These are phyloP conservation scores for Toxoplasma gondii DNA, from an alignment of 169 alveolate genomes.

Conservation along the genomic window DNA sequence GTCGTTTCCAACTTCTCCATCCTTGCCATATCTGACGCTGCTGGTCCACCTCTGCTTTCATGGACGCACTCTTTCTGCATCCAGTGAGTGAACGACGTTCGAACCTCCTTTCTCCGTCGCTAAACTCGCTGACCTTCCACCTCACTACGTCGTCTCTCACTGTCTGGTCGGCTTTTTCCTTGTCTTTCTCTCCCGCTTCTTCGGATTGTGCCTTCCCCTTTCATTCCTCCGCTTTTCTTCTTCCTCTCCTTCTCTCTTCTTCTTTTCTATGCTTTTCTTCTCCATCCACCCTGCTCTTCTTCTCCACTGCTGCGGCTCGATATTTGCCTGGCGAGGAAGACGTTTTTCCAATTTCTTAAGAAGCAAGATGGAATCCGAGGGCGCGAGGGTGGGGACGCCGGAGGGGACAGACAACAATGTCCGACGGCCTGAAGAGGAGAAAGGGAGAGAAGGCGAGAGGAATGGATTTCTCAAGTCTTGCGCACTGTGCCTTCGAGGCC, in stretches of 20 bases:
- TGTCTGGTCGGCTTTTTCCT: background rate
- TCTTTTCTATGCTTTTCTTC: too few relatives aligned
- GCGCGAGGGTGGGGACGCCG: too few relatives aligned
- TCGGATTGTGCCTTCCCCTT: background rate
- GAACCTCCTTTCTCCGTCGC: background rate
- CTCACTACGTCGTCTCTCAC: background rate
- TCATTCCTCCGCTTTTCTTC: background rate
- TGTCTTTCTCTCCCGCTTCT: background rate
- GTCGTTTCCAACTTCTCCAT: too few relatives aligned
- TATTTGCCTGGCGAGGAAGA: too few relatives aligned
- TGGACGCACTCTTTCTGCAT: background rate
- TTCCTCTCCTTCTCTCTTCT: background rate
- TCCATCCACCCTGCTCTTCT: too few relatives aligned
- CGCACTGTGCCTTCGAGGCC: background rate
- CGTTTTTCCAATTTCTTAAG: too few relatives aligned
- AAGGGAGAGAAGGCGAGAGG: background rate
- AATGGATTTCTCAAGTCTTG: background rate
- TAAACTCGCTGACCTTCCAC: background rate
- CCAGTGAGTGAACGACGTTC: too few relatives aligned
- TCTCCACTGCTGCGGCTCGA: too few relatives aligned
- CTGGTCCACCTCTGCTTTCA: background rate
- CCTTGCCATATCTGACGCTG: background rate
- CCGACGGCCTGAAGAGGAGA: background rate
- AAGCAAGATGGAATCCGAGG: too few relatives aligned
- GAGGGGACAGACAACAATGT: too few relatives aligned